Conservation (phyloP, 371 early-diverging fungal species). For the Rhizopus microsporus region DNA sequence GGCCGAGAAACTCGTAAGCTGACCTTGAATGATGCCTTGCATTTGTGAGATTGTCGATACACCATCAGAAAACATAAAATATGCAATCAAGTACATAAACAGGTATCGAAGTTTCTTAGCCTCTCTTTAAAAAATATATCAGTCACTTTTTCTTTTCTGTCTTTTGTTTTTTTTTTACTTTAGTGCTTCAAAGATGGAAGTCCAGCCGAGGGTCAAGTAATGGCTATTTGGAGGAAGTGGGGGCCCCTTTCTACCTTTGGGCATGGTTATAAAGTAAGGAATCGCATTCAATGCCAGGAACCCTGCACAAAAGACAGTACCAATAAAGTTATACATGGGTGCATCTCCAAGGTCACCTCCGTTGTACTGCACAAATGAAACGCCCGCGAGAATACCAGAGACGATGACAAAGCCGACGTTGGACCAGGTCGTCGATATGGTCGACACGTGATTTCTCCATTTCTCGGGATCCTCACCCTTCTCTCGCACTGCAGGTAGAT, state of each 20-base stretch:
- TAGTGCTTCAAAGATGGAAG: conserved; percentile 18
- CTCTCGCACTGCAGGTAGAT: conserved; percentile 38
- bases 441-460: conserved; percentile 52
- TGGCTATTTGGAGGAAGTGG: conserved; percentile 30
- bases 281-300: conserved; percentile 38
- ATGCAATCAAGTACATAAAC: conserved; percentile 38
- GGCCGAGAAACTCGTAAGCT: conserved; percentile 36
- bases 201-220: conserved; percentile 44
- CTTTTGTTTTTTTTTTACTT: neutral
- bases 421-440: conserved; percentile 43
- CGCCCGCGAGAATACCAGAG: conserved; percentile 39
- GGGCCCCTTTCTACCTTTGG: conserved; percentile 32
- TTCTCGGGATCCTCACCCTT: conserved; percentile 23
- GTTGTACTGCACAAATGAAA: conserved; percentile 35
- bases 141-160: neutral
- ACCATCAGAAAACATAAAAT: conserved; percentile 48
- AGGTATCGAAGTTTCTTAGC: conserved; percentile 44
- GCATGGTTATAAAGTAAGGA: conserved; percentile 40
- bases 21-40: conserved; percentile 29
- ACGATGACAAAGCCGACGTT: conserved; percentile 42
- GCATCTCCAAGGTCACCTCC: conserved; percentile 39
- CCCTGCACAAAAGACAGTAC: conserved; percentile 39
- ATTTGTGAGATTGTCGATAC: conserved; percentile 45
- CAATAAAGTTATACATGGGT: conserved; percentile 45
- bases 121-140: conserved; percentile 20